Base-by-base conservation (phyloP, 768 basidiomycete species). In the Phylloporus scabripes region DNA sequence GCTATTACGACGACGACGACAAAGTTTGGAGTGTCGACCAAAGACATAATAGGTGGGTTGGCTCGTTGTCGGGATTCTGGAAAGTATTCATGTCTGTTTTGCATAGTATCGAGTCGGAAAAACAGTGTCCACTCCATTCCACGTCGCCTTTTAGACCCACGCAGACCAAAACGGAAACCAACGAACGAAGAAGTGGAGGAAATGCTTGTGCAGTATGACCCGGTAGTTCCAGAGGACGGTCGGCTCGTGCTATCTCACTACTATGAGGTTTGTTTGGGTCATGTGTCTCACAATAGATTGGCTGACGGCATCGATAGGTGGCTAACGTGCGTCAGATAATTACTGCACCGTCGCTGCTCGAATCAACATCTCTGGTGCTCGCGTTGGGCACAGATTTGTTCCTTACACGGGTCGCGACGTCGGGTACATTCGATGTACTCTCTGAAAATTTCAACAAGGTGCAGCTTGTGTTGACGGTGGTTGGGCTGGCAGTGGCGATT, bases 381-480 rank as follows among this genome's bases (percentile, higher is more conserved):
- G 81, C 83, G 1, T 83, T 84, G 59, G 94, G 95, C 5, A 74
- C 93, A 7, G 95, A 98, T 68, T 74, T 97, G 55, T 97, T 97
- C 77, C 72, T 83, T 23, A 90, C 90, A 10, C 80, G 92, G 14
- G 77, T 90, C 4, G 79, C 88, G 33, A 92, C 94, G 1, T 93
- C 91, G 10, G 82, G 80, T 34, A 91, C 92, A 17, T 98, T 98
- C 59, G 95, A 98, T 61, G 83, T 96, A 21, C 78, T 98, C 7
- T 90, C 80, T 58, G 87, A 93, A 65, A 83, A 74, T 60, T 98
- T 98, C 68, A 97, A 97, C 73, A 96, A 97, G 72, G 75, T 72
- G 1, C 95, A 98, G 66, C 74, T 98, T 20, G 80, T 94, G 54
- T 67, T 92, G 24, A 97, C 92, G 1, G 81, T 95, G 29, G 66